These are phyloP conservation scores for Septoria petroselini DNA, from an alignment of 2,329 filamentous ascomycete genomes.

Conservation along the genomic window DNA sequence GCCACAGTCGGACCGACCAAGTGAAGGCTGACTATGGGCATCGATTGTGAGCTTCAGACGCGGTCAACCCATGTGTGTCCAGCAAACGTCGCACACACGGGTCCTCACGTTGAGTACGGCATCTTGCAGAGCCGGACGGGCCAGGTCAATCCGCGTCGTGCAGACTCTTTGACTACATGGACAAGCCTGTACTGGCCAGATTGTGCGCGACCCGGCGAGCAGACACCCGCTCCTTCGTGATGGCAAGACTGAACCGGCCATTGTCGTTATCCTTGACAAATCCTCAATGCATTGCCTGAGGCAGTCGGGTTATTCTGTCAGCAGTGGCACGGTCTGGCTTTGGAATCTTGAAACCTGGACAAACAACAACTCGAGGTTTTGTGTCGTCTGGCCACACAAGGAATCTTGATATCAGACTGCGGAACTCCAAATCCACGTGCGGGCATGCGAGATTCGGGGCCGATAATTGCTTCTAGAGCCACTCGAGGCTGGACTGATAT, in stretches of 20 bases:
- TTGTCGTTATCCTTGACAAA: not conserved
- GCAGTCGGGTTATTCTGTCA: not conserved
- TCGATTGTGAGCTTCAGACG: not conserved
- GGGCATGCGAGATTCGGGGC: no score
- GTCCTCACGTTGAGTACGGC: constrained; percentile 2
- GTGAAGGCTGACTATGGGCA: not conserved
- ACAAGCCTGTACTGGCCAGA: no score
- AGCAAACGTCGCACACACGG: constrained; percentile 12
- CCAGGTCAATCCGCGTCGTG: not conserved
- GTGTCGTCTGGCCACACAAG: not conserved
- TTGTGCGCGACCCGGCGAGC: not conserved
- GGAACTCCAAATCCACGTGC: no score
- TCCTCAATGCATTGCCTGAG: constrained; percentile 1
- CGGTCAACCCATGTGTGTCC: not conserved
- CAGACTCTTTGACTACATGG: not conserved
- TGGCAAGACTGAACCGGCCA: not conserved
- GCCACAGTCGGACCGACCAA: constrained; percentile 5
- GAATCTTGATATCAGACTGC: not conserved
- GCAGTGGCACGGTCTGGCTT: not conserved
- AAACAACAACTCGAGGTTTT: not conserved
- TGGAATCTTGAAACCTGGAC: constrained; percentile 2
- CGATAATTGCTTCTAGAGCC: no score
- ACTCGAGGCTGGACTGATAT: no score
- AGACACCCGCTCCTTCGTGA: not conserved
- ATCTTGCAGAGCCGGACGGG: not conserved